A percentile compares a stretch with the other conserved stretches of the same genome.
phyloP scores from a whole-genome alignment of 306 rosid species.

The Potentilla sterilis region DNA sequence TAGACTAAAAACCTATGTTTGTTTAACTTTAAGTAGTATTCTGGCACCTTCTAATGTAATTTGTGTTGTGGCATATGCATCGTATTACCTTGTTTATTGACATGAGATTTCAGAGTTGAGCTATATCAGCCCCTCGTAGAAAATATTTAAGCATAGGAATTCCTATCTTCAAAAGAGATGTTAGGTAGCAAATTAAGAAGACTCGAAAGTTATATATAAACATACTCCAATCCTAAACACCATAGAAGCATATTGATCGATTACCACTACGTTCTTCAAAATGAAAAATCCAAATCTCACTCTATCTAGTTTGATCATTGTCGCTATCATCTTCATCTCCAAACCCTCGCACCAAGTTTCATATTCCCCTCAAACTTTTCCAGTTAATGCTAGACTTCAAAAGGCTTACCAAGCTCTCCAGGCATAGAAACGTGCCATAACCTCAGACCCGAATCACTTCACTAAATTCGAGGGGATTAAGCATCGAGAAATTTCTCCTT shows the following conservation, averaged over 20 bases:
- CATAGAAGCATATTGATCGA: background rate
- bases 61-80: too few species aligned
- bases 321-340: conserved; percentile 25
- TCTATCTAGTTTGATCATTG: conserved; percentile 9
- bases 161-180: background rate
- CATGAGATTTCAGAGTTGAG: too few species aligned
- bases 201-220: conserved; percentile 26
- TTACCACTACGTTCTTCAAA: background rate
- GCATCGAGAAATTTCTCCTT: too few species aligned
- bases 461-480: conserved; percentile 20
- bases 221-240: background rate
- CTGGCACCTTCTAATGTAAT: too few species aligned
- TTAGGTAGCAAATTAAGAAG: background rate
- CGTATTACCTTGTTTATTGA: too few species aligned
- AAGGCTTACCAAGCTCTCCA: conserved; percentile 77
- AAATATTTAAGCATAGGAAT: too few species aligned
- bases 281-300: conserved; percentile 19
- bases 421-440: conserved; percentile 71
- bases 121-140: too few species aligned
- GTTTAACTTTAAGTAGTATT: too few species aligned
- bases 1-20: too few species aligned
- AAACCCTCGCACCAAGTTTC: conserved; percentile 51
- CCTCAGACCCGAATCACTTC: conserved; percentile 64
- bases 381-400: conserved; percentile 55
- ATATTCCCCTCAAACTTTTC: conserved; percentile 21